Conservation (phyloP, 495 filamentous ascomycete species). For the Hyaloscypha hepaticicola region DNA sequence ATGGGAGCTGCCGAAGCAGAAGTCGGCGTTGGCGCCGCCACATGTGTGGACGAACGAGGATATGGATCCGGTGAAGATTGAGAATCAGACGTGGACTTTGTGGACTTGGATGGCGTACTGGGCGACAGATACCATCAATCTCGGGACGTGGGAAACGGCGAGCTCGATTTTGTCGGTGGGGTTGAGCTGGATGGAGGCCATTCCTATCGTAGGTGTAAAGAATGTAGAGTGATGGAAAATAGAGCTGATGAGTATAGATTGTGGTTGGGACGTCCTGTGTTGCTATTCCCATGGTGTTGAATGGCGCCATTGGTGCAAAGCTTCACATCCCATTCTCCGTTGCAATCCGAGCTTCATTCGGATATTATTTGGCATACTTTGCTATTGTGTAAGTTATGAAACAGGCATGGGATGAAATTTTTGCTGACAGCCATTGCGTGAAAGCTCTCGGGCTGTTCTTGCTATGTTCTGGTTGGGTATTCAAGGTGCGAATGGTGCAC, state of each 20-base stretch:
- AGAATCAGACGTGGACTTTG: slow-evolving; percentile 49
- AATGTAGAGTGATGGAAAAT: background rate
- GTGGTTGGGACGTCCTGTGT: slow-evolving; percentile 62
- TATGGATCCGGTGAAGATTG: slow-evolving; percentile 45
- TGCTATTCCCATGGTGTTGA: slow-evolving; percentile 60
- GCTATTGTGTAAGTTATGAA: slow-evolving; percentile 45
- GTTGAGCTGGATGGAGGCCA: slow-evolving; percentile 58
- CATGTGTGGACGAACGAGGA: slow-evolving; percentile 50
- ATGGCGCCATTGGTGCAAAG: slow-evolving; percentile 59
- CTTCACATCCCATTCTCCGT: slow-evolving; percentile 70
- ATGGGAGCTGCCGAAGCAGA: slow-evolving; percentile 51
- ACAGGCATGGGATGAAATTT: background rate
- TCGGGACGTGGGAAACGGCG: slow-evolving; percentile 60
- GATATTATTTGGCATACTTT: slow-evolving; percentile 68
- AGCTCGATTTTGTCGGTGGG: slow-evolving; percentile 62
- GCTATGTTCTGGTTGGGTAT: slow-evolving; percentile 75
- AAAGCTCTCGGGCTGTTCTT: slow-evolving; percentile 57
- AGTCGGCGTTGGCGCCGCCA: slow-evolving; percentile 45
- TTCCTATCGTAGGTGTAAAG: slow-evolving; percentile 44
- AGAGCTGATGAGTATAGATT: slow-evolving; percentile 30
- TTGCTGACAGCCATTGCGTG: background rate
- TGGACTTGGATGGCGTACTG: slow-evolving; percentile 57
- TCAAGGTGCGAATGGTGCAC: slow-evolving; percentile 64
- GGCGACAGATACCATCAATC: slow-evolving; percentile 63
- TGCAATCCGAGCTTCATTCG: slow-evolving; percentile 63